These are phyloP conservation scores for Phlyctochytrium planicorne DNA, from an alignment of 192 early-diverging fungal genomes.

Conservation along the genomic window DNA sequence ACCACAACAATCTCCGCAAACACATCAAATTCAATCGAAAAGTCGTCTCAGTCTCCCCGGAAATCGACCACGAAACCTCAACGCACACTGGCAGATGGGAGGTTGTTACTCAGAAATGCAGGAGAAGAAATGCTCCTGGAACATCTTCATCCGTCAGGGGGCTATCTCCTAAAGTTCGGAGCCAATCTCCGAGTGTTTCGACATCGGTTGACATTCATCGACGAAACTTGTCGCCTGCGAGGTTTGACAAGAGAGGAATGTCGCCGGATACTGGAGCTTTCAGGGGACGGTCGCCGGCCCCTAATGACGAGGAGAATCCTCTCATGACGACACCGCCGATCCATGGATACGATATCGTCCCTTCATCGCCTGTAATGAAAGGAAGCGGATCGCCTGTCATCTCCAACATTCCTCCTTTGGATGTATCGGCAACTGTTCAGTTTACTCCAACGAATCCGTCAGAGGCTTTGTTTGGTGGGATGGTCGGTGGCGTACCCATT, in stretches of 20 bases:
- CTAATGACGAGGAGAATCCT: conserved; percentile 3
- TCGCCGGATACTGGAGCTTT: conserved; percentile 9
- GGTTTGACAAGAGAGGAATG: neutral
- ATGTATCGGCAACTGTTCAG: neutral
- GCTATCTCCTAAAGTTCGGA: neutral
- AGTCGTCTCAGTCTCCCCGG: conserved; percentile 46
- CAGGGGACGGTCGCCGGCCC: conserved; percentile 9
- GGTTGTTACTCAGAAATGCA: conserved; percentile 27
- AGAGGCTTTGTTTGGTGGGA: neutral
- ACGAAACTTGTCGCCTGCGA: neutral
- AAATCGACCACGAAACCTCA: conserved; percentile 29
- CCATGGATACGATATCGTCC: neutral
- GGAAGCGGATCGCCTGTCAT: neutral
- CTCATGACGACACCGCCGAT: conserved; percentile 7
- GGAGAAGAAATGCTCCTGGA: conserved; percentile 10
- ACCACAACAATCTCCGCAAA: conserved; percentile 44
- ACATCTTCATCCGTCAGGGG: neutral
- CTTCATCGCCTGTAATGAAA: neutral
- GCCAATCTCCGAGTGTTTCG: neutral
- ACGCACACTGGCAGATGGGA: conserved; percentile 45
- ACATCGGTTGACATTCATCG: neutral
- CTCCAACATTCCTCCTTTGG: conserved; percentile 1
- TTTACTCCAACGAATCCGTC: neutral
- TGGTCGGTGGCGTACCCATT: neutral
- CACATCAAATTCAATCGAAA: conserved; percentile 56